Conservation (phyloP, 2,329 filamentous ascomycete genomes). For the Lasiodiplodia theobromae region DNA sequence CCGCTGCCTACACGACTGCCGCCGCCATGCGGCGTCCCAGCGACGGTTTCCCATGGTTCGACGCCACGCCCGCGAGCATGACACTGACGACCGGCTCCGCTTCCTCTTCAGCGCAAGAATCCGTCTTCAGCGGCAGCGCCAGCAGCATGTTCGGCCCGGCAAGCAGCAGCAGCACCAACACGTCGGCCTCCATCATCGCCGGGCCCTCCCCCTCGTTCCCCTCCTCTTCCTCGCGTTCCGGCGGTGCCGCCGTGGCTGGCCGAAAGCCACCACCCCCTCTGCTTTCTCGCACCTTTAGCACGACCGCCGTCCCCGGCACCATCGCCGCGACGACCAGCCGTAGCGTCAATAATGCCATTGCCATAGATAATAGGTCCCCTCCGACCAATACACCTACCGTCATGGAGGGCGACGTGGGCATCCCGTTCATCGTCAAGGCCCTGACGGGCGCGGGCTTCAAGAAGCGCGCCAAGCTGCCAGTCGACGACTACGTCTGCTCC, state of each 20-base stretch:
- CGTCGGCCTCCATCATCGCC: background rate
- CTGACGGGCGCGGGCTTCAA: conserved; percentile 1
- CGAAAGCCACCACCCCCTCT: background rate
- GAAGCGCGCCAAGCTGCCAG: conserved; percentile 4
- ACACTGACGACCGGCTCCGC: background rate
- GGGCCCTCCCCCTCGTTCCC: background rate
- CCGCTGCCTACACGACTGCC: background rate
- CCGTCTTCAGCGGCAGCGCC: conserved; percentile 9
- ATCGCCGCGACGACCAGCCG: background rate
- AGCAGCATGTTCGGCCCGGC: conserved; percentile 10
- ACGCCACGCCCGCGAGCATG: background rate
- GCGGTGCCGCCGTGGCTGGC: background rate
- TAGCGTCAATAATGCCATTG: background rate
- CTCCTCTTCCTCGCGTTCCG: background rate
- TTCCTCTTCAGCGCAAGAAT: conserved; percentile 17
- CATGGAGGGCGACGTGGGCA: conserved; percentile 11
- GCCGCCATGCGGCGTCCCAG: background rate
- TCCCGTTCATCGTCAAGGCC: conserved; percentile 13
- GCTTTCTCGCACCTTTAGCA: background rate
- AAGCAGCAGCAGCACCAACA: conserved; percentile 16
- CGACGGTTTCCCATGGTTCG: conserved; percentile 20
- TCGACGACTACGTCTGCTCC: conserved; percentile 22
- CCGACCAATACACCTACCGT: background rate
- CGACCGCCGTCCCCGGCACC: background rate
- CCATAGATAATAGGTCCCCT: too few species aligned